Evolutionary conservation across 257 asterid genomes (phyloP), one percentile per base, ranked within the genome.

Genomic region (Capsicum rhomboideum): DNA sequence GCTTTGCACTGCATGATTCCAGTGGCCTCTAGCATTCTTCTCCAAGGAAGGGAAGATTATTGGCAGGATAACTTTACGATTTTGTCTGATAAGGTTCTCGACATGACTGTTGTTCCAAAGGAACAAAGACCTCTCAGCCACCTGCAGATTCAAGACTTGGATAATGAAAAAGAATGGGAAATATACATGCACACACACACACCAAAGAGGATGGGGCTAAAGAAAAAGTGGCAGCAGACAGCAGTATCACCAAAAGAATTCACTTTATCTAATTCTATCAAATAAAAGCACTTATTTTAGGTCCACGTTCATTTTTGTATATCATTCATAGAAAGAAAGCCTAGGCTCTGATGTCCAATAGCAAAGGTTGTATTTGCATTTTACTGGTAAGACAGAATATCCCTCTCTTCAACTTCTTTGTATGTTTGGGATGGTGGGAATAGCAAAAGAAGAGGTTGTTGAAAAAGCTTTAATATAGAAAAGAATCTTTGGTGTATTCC

Each of bases 111-210:
- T 93, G 89, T 93, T 90, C 97, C 97, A 93, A 59, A 93, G 80
- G 84, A 93, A 90, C 78, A 93, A 92, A 40, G 94, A 93, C 87
- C 97, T 89, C 89, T 91, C 97, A 14, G 97, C 97, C 83, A 93
- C 97, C 97, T 93, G 90, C 58, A 37, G 71, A 23, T 68, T 84
- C 84, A 81, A 77, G 40, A 26, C 2, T 63, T 26, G 40, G 20
- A 11, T 26, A 18, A 17, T 31, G 23, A 54, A 31, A 79, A 12
- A 80, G 28, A 58, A 68, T 6, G 26, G 8, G 69, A 49, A 17
- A 49, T 29, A 77, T 23, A 56, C 20, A 44, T 0, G 11, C 63
- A 6, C 2, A 20, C 52, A 26, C 9, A 4, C 50, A 79, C 28
- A 16, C 29, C 78, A 67, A 17, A 4, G 44, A 10, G 49, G 42